Evolutionary conservation across 345 rosid species (phyloP), one percentile per base, ranked within the genome.

Genomic region (Eucalyptus cladocalyx): DNA sequence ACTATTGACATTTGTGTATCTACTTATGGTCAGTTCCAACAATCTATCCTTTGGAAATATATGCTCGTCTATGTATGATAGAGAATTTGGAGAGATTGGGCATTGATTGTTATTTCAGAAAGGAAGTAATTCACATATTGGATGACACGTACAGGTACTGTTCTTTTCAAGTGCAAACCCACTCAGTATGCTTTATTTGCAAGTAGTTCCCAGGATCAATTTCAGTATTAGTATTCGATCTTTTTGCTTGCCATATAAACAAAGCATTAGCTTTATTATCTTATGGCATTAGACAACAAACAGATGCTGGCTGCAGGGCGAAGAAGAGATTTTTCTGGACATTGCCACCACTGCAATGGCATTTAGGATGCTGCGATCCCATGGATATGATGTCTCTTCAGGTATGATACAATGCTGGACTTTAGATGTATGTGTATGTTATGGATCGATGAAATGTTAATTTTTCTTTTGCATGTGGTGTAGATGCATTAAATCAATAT

Each of bases 221-320:
- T 80, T 43, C 48, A 50, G 45, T 88, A 21, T 56, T 56, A 88
- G 48, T 40, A 24, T 28, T 34, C 3, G 3, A 53, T 34, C 34
- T 88, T 88, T 88, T 43, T n/a, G 45, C 80, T 53, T 28, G 88
- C 81, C n/a, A 14, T 30, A 14, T 17, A 49, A 72, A n/a, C 80
- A 47, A 67, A 47, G 50, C 50, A 89, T 87, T 72, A 80, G 60
- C 45, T 88, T 69, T 32, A 26, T 12, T 43, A 81, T 81, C 43
- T 81, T 72, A 89, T 93, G 87, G 86, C 87, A 34, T 90, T 91
- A 86, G 87, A 87, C 40, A 87, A 86, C 89, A 87, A 91, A 89
- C 94, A 98, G 99, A 89, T 94, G 89, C 90, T 97, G 99, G 99
- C 90, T 92, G 90, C 95, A 92, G 91, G 96, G 95, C 37, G 95